Base-by-base conservation (phyloP, 1,284 basidiomycete genomes). In the Cryptococcus sp. region DNA sequence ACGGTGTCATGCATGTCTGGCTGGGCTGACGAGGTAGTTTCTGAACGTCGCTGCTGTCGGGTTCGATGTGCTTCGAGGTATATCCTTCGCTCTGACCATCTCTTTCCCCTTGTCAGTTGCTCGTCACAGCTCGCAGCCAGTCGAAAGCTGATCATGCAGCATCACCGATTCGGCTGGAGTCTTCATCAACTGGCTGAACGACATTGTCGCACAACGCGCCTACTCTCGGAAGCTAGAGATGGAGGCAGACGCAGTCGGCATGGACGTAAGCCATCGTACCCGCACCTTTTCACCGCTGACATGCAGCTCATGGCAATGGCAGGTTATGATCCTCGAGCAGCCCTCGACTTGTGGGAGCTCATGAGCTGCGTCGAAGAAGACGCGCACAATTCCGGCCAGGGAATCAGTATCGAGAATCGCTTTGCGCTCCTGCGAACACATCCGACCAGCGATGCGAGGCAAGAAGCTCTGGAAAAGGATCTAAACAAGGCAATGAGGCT, bases 161-260 rank as follows among this genome's bases (percentile, higher is more conserved):
- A 61, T 79, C 28, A 75, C 74, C 33, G 77, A 78, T 54, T 72
- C 72, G 2, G 69, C 76, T 5, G 75, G 70, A 1, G 56, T 75
- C 16, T 67, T 68, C 43, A 73, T 79, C 58, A 79, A 77, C 49
- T 74, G 73, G 59, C 54, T 78, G 33, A 77, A 78, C 53, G 73
- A 78, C 44, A 65, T 75, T 18, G 71, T 78, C 0, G 75, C 76
- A 3, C 68, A 75, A 44, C 60, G 76, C 21, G 77, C 77, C 2
- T 79, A 74, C 53, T 76, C 75, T 22, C 66, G 77, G 33, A 78
- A 77, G 59, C 59, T 79, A 16, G 77, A 79, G 56, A 70, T 70
- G 56, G 77, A 79, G 56, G 77, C 77, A 1, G 77, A 79, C 49
- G 60, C 69, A 10, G 70, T 79, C 1, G 77, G 77, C 2, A 58